A percentile compares a stretch with the other conserved stretches of the same genome.
phyloP scores from a whole-genome alignment of 2,329 filamentous ascomycete genomes.

The Pseudogymnoascus sp. region DNA sequence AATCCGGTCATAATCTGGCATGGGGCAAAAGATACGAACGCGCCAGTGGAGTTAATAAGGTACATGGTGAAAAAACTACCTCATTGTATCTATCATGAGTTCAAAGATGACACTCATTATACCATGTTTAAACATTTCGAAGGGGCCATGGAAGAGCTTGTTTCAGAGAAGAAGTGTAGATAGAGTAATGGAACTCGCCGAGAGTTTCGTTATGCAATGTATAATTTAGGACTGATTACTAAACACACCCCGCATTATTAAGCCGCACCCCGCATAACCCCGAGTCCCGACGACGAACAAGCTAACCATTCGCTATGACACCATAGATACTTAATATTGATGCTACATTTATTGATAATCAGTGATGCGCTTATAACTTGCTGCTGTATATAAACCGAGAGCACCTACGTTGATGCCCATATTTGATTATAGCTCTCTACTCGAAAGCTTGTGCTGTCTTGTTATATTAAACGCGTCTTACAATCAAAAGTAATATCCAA shows the following conservation, averaged over 20 bases:
- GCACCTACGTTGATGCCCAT: background rate
- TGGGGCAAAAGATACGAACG: slow-evolving; percentile 19
- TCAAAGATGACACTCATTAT: background rate
- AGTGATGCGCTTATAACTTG: background rate
- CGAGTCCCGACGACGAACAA: background rate
- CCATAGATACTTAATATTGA: slow-evolving; percentile 10
- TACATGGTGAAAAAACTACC: background rate
- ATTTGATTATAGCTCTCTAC: background rate
- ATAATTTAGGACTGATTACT: background rate
- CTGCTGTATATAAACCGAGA: background rate
- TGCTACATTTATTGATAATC: slow-evolving; percentile 4
- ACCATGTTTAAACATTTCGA: background rate
- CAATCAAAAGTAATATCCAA: background rate
- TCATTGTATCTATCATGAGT: background rate
- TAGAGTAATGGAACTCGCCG: background rate
- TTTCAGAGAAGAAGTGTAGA: background rate
- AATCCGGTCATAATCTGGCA: slow-evolving; percentile 19
- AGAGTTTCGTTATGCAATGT: background rate
- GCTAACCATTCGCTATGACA: slow-evolving; percentile 8
- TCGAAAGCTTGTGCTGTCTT: background rate
- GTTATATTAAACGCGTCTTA: background rate
- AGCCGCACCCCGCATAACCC: background rate
- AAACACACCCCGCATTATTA: slow-evolving; percentile 5
- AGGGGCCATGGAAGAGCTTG: background rate
- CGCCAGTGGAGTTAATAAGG: slow-evolving; percentile 13